Base-by-base conservation (phyloP, 495 filamentous ascomycete genomes). In the Podospora tetraspora region DNA sequence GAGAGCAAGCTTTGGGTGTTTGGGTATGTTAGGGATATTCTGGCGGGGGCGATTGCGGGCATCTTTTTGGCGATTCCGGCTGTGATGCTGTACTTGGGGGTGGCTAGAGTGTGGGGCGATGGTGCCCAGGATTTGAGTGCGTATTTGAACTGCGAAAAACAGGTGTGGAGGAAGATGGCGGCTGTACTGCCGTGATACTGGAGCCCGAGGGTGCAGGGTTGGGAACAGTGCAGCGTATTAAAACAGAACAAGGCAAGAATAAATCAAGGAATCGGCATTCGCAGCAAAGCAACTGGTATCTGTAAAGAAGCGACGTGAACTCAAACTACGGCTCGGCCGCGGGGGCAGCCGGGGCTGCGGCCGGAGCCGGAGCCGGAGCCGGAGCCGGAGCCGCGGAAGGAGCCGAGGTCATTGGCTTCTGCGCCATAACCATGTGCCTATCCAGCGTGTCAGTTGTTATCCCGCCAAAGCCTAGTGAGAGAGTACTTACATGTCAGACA, bases 41-140 rank as follows among this genome's bases (percentile, higher is more conserved):
- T 37, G 12, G 57, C 57, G 22, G 68, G 68, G 7, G 63, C 63
- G 8, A 66, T 69, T 62, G 62, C 68, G 1, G 68, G 68, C 21
- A 0, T 69, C 19, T 69, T 69, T 32, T 24, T 69, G 68, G 68
- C 68, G 4, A 27, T 37, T 22, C 68, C 68, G 30, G 68, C 68
- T 12, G 10, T 69, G 57, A 58, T 19, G 22, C 37, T 69, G 62
- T 69, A 66, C 58, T 12, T 57, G 23, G 29, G 24, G 12, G 62
- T 58, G 3, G 21, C 30, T 24, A 11, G 59, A 11, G 22, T 56
- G 30, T 7, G 22, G 13, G 11, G 1, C 16, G 29, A 23, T 1
- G 63, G 63, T 4, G 9, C 57, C 23, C 19, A 22, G 9, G 56
- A 59, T 11, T 59, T 66, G 63, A 27, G 63, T 8, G 22, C 8